phyloP scores from a whole-genome alignment of 1,284 basidiomycete genomes.

The Entoloma clypeatum region DNA sequence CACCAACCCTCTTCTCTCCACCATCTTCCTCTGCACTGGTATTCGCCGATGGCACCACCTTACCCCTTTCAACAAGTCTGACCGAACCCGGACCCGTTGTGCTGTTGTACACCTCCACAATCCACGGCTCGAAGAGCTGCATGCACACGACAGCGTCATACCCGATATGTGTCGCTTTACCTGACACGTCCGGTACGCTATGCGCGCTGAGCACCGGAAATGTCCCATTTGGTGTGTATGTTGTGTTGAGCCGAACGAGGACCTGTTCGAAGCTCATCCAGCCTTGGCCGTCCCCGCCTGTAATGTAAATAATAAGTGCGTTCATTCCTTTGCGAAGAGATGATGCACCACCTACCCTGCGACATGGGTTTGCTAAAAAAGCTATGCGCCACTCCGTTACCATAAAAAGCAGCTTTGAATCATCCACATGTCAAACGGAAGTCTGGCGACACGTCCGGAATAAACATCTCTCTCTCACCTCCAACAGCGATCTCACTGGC shows the following conservation, averaged over 20 bases:
- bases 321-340: background rate
- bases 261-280: slow-evolving; percentile 36
- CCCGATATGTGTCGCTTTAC: slow-evolving; percentile 31
- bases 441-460: background rate
- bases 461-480: slow-evolving; percentile 14
- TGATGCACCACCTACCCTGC: slow-evolving; percentile 24
- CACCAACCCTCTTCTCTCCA: no score
- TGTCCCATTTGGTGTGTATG: slow-evolving; percentile 33
- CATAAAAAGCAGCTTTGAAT: slow-evolving; percentile 25
- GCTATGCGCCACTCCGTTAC: slow-evolving; percentile 36
- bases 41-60: slow-evolving; percentile 19
- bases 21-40: no score
- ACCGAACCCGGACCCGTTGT: slow-evolving; percentile 29
- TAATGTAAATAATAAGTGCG: background rate
- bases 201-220: slow-evolving; percentile 26
- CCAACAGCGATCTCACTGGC: slow-evolving; percentile 25
- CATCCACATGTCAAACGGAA: background rate
- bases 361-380: slow-evolving; percentile 30
- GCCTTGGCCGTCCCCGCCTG: slow-evolving; percentile 30
- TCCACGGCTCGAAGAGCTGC: slow-evolving; percentile 40
- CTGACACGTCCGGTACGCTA: slow-evolving; percentile 24
- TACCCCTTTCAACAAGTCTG: slow-evolving; percentile 28
- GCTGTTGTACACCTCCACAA: slow-evolving; percentile 38
- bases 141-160: slow-evolving; percentile 40
- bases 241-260: slow-evolving; percentile 37